These are phyloP conservation scores for Leishmania aethiopica DNA, from an alignment of 208 protist species.

Conservation along the genomic window DNA sequence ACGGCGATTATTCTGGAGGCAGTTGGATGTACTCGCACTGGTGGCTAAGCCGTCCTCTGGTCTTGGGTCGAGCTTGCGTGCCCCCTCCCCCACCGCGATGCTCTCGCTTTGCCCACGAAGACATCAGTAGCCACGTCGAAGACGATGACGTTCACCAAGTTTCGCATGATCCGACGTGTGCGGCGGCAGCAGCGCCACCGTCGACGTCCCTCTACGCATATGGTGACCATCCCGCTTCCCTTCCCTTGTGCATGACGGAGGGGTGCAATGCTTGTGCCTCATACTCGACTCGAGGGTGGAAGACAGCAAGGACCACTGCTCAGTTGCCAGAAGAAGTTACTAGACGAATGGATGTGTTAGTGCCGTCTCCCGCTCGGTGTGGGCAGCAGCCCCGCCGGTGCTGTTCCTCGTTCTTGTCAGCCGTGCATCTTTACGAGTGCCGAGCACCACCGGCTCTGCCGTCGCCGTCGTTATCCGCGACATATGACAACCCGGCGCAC, in stretches of 20 bases:
- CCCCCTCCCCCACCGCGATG: not conserved
- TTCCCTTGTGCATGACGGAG: not conserved
- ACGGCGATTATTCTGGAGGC: not conserved
- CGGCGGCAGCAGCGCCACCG: not conserved
- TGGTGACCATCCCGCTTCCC: slow-evolving; percentile 10
- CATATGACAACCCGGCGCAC: not conserved
- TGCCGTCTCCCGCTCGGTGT: not conserved
- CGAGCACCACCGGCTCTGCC: not conserved
- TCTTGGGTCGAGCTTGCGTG: not conserved
- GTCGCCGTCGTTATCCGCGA: not conserved
- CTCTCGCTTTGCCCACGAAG: not conserved
- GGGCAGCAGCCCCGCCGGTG: not conserved
- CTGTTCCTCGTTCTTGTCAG: slow-evolving; percentile 1
- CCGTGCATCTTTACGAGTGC: slow-evolving; percentile 20
- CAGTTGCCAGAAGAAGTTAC: not conserved
- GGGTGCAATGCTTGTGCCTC: not conserved
- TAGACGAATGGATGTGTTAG: not conserved
- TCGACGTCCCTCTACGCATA: slow-evolving; percentile 15
- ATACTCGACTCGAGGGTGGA: not conserved
- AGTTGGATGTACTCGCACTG: slow-evolving; percentile 19
- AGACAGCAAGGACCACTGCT: not conserved
- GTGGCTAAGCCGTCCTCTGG: slow-evolving; percentile 18
- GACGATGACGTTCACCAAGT: not conserved
- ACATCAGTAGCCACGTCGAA: not conserved
- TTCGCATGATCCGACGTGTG: not conserved